Evolutionary conservation across 768 basidiomycete species (phyloP), one percentile per base, ranked within the genome.

Genomic region (Boletales sp.): DNA sequence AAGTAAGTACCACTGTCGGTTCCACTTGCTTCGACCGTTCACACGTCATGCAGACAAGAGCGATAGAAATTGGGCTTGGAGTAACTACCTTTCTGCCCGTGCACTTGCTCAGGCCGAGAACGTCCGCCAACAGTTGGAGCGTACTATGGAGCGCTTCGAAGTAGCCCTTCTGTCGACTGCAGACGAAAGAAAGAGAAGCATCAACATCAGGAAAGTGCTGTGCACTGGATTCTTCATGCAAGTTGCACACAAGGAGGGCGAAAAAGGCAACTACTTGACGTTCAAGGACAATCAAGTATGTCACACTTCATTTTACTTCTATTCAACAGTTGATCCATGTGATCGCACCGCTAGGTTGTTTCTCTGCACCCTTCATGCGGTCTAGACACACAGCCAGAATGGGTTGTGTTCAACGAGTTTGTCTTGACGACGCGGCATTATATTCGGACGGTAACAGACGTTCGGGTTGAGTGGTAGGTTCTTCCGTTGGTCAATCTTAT

Each of bases 191-290:
- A 88, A 85, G 63, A 79, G 87, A 55, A 87, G 81, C 66, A 55
- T 72, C 46, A 86, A 85, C 57, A 84, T 98, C 49, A 81, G 92
- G 25, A 84, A 85, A 68, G 87, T 87, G 0, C 75, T 98, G 18
- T 87, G 90, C 5, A 88, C 86, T 58, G 96, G 94, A 2, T 99
- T 90, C 78, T 99, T 97, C 72, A 97, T 96, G 95, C 95, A 97
- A 65, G 83, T 92, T 12, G 96, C 94, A 8, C 93, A 96, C 68
- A 90, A 90, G 66, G 93, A 94, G 64, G 90, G 91, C 4, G 90
- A 92, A 65, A 94, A 91, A 68, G 82, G 85, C 3, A 80, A 77
- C 48, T 98, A 99, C 64, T 54, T 86, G 54, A 99, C 94, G 0
- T 84, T 96, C 51, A 98, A 97, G 72, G 95, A 99, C 66, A 89